Conservation (phyloP, 352 stramenopile species). For the Blastocystis sp. region DNA sequence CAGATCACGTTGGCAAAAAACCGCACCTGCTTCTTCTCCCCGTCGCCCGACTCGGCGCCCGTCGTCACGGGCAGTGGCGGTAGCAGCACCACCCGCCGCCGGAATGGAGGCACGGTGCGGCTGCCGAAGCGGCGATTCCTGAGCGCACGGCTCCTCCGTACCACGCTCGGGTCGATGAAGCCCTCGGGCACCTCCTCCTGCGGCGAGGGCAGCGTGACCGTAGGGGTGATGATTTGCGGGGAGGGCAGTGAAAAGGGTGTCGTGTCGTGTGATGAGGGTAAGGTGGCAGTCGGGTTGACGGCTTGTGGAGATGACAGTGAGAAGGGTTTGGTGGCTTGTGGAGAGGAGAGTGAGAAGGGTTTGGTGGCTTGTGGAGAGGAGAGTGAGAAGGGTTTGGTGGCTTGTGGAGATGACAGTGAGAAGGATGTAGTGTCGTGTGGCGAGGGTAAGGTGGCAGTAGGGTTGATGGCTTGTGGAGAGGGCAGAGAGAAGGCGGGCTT, state of each 20-base stretch:
- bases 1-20: conserved; percentile 66
- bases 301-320: background rate
- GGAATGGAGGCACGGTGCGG: background rate
- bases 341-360: too few species aligned
- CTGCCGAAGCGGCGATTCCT: background rate
- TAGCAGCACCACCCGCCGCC: conserved; percentile 17
- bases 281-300: background rate
- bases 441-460: background rate
- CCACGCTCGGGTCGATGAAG: conserved; percentile 45
- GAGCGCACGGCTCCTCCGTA: conserved; percentile 12
- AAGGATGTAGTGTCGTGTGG: background rate
- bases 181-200: conserved; percentile 40
- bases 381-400: too few species aligned
- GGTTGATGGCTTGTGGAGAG: background rate
- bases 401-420: background rate
- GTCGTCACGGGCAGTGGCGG: conserved; percentile 43
- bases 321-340: background rate
- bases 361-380: too few species aligned
- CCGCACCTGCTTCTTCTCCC: conserved; percentile 41
- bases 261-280: background rate
- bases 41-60: too few species aligned
- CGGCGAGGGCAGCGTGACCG: background rate
- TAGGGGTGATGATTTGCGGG: background rate
- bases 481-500: background rate
- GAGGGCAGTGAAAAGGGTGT: background rate